Base-by-base conservation (phyloP, 2,329 filamentous ascomycete species). In the Plenodomus tracheiphilus region DNA sequence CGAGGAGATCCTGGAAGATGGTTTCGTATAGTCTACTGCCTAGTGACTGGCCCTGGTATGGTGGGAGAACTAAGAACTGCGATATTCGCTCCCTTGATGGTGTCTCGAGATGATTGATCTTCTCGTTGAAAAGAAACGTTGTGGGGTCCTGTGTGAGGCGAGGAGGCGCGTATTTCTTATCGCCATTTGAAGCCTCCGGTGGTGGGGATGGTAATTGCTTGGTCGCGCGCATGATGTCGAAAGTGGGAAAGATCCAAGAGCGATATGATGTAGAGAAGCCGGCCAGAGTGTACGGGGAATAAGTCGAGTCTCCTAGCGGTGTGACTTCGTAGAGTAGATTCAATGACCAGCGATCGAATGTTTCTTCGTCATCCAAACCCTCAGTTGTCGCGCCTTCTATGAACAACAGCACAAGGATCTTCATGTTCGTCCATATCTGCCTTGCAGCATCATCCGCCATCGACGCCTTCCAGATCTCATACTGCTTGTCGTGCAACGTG, bases 191-290 rank as follows among this genome's bases (percentile, higher is more conserved):
- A 39, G 54, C 60, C 2, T 62, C 56, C 36, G 66, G 64, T 18
- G 66, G 64, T 13, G 68, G 62, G 18, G 65, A 69, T 10, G 66
- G 65, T 10, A 71, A 59, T 35, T 65, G 59, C 40, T 72, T 66
- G 18, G 64, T 71, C 15, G 69, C 66, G 49, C 72, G 63, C 47
- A 69, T 61, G 22, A 74, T 72, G 41, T 75, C 73, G 47, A 74
- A 55, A 2, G 67, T 79, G 51, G 83, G 84, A 54, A 74, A 82
- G 51, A 79, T 76, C 79, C 88, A 96, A 75, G 91, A 93, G 41
- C 90, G 85, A 73, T 97, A 97, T 28, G 93, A 86, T 1, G 93
- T 97, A 15, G 88, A 86, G 73, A 95, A 97, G 48, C 94, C 94
- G 30, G 90, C 85, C 58, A 99, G 89, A 2, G 84, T 82, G 70